Base-by-base conservation (phyloP, 2,329 filamentous ascomycete genomes). In the Aspergillus proliferans region DNA sequence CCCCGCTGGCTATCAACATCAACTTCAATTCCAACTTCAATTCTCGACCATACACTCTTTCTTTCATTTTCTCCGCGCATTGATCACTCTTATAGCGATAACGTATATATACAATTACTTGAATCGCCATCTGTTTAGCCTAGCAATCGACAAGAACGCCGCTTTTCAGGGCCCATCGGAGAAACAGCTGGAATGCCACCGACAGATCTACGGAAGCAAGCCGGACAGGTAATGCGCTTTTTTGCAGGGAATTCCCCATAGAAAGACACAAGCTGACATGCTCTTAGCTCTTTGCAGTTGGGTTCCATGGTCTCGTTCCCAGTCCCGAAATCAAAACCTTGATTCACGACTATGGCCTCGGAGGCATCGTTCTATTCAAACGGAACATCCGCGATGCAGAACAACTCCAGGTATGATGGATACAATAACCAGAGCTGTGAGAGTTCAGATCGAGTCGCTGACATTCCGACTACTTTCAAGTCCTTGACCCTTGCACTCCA, bases 271-370 rank as follows among this genome's bases (percentile, higher is more conserved):
- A 19, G 10, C 12, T 42, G 14, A 21, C 6, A 42, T 42, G 46
- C 45, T 19, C 6, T 36, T 47, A 75, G 71, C 66, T 74, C 41
- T 74, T 76, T 48, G 68, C 71, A 36, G 69, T 74, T 51, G 71
- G 71, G 19, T 75, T 75, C 38, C 58, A 73, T 50, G 70, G 69
- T 39, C 58, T 66, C 39, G 61, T 61, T 6, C 63, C 66, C 5
- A 72, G 64, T 47, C 57, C 66, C 10, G 66, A 73, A 48, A 71
- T 75, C 53, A 72, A 71, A 52, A 68, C 62, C 6, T 54, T 75
- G 43, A 74, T 74, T 44, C 64, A 59, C 15, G 67, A 66, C 3
- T 67, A 72, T 52, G 68, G 69, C 33, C 52, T 75, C 26, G 73
- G 72, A 15, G 63, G 66, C 1, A 60, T 75, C 43, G 65, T 75